Percentiles rank a stretch among this genome's conserved stretches.
Evolutionary conservation across 2,329 filamentous ascomycete genomes (phyloP).

Genomic region (Colletotrichum sp.): DNA sequence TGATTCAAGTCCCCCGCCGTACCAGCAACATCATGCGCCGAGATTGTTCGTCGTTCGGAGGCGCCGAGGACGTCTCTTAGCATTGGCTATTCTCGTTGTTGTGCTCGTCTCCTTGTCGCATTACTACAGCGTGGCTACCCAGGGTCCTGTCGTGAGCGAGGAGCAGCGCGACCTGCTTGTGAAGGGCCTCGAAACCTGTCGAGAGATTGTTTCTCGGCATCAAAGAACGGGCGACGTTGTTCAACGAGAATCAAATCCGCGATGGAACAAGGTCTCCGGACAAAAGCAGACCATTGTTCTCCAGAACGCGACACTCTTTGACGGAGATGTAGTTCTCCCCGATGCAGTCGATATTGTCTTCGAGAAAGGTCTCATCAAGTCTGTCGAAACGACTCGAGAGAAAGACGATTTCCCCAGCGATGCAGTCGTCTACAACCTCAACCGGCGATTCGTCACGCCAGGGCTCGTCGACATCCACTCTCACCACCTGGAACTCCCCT

Average conservation of each 20-base stretch:
- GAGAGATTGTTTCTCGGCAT: neutral
- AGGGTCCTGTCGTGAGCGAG: fast-evolving
- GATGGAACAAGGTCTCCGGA: neutral
- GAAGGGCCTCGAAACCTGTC: neutral
- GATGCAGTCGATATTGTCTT: conserved; percentile 40
- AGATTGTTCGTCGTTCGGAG: neutral
- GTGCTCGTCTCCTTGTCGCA: neutral
- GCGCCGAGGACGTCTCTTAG: neutral
- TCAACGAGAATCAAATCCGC: neutral
- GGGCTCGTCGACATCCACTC: conserved; percentile 51
- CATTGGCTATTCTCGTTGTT: neutral
- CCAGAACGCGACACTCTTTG: conserved; percentile 45
- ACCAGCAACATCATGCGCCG: neutral
- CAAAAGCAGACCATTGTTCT: conserved; percentile 29
- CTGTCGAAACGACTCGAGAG: neutral
- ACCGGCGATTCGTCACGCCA: conserved; percentile 45
- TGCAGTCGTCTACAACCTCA: conserved; percentile 30
- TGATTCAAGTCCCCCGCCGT: neutral
- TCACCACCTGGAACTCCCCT: conserved; percentile 39
- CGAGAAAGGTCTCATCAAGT: conserved; percentile 35
- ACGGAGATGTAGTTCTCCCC: conserved; percentile 38
- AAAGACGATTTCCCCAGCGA: neutral
- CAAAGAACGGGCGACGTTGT: neutral
- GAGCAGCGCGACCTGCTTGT: neutral
- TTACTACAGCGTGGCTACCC: neutral